Conservation (phyloP, 2,329 filamentous ascomycete species). For the Aureobasidium namibiae region DNA sequence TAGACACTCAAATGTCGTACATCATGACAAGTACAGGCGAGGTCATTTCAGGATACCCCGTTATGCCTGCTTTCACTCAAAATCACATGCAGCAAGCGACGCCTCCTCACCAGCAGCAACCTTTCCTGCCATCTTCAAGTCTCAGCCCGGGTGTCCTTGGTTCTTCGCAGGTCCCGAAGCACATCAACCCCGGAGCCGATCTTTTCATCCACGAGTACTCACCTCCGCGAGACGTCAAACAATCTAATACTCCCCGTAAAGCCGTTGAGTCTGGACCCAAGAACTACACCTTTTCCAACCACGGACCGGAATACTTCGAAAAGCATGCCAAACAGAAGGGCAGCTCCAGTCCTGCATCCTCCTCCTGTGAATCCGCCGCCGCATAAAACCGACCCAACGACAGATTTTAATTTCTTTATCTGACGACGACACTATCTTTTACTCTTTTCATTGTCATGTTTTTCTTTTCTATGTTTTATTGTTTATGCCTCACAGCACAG, state of each 20-base stretch:
- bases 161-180: slow-evolving; percentile 22
- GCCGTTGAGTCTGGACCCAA: slow-evolving; percentile 27
- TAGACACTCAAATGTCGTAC: slow-evolving; percentile 15
- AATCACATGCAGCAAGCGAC: slow-evolving; percentile 13
- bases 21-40: slow-evolving; percentile 14
- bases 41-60: slow-evolving; percentile 4
- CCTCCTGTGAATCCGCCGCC: background rate
- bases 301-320: slow-evolving; percentile 37
- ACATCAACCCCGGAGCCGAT: slow-evolving; percentile 22
- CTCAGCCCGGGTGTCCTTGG: slow-evolving; percentile 6
- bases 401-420: background rate
- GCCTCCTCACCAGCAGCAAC: slow-evolving; percentile 14
- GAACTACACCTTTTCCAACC: slow-evolving; percentile 41
- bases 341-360: slow-evolving; percentile 10
- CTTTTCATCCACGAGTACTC: slow-evolving; percentile 41
- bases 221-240: slow-evolving; percentile 34
- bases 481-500: background rate
- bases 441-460: background rate
- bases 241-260: slow-evolving; percentile 24
- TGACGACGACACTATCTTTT: slow-evolving; percentile 10
- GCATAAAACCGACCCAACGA: background rate
- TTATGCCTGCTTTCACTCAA: slow-evolving; percentile 11
- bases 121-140: slow-evolving; percentile 14
- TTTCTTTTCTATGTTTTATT: background rate
- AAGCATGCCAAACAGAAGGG: slow-evolving; percentile 17